phyloP scores from a whole-genome alignment of 2,329 filamentous ascomycete species.

The Pseudocercospora fijiensis region DNA sequence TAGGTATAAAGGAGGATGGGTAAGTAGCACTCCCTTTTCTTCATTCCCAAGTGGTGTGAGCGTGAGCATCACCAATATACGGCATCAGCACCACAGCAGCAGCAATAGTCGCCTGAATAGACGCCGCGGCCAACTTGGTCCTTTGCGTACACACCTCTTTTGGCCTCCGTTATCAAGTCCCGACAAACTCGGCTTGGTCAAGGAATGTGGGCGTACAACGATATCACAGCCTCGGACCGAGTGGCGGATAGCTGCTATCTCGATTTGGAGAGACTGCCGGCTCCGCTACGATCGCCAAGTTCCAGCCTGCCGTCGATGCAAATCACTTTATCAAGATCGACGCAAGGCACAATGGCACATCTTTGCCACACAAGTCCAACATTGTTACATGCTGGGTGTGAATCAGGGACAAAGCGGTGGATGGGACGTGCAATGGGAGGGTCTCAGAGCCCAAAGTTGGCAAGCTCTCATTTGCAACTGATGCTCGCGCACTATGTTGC shows the following conservation, averaged over 20 bases:
- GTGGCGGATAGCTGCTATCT: not conserved
- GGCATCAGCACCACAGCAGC: not conserved
- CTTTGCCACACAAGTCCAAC: not conserved
- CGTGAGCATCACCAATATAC: slow-evolving; percentile 11
- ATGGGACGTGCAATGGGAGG: not conserved
- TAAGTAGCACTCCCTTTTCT: slow-evolving; percentile 54
- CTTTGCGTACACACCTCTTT: not conserved
- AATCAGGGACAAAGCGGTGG: not conserved
- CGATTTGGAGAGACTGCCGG: not conserved
- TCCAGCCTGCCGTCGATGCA: not conserved
- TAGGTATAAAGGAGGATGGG: slow-evolving; percentile 88
- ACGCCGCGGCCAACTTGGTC: not conserved
- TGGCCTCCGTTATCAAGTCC: not conserved
- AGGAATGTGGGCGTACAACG: slow-evolving; percentile 2
- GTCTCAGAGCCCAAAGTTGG: not conserved
- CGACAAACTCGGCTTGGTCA: not conserved
- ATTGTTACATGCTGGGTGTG: not conserved
- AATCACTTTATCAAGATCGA: not conserved
- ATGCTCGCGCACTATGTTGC: slow-evolving; percentile 29
- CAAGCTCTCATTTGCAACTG: slow-evolving; percentile 7
- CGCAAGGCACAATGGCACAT: not conserved
- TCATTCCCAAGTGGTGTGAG: slow-evolving; percentile 13
- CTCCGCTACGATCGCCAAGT: not conserved
- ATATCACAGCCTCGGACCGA: not conserved
- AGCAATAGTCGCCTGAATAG: not conserved